Base-by-base conservation (phyloP, 257 asterid genomes). In the Vinca minor region DNA sequence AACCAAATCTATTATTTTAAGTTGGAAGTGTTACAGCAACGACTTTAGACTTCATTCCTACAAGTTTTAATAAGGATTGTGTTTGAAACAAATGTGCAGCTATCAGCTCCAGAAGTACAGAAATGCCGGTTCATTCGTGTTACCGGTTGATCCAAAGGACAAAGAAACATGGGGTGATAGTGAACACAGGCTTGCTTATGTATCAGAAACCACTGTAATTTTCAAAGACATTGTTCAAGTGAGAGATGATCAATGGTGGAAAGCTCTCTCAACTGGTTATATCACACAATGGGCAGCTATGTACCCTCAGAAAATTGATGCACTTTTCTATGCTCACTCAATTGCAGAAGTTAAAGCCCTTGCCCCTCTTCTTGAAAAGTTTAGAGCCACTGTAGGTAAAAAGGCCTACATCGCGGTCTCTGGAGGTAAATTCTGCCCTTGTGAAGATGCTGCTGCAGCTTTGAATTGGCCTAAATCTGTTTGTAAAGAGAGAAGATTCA, bases 151-250 rank as follows among this genome's bases (percentile, higher is more conserved):
- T 55, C 94, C 93, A 1, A 82, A 78, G 0, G 98, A 92, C 76
- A 89, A 82, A 57, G 98, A 92, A 74, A 87, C 98, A 4, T 92
- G 98, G 98, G 98, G 98, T 0, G 98, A 92, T 34, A 89, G 97
- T 42, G 96, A 92, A 52, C 98, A 92, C 49, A 67, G 98, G 59
- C 78, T 92, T 0, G 98, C 98, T 13, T 89, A 92, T 63, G 91
- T 92, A 3, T 84, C 98, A 0, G 97, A 92, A 69, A 92, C 98
- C 17, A 92, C 98, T 1, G 97, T 85, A 4, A 92, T 92, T 38
- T 92, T 89, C 94, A 92, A 89, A 69, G 94, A 82, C 62, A 76
- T 81, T 0, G 97, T 92, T 54, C 97, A 85, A 77, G 94, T 84
- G 26, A 72, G 98, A 35, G 97, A 92, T 63, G 88, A 89, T 28